Percentiles rank a stretch among this genome's conserved stretches.
Evolutionary conservation across 1,139 yeast species (phyloP).

Genomic region (Yamadazyma trypodendri): DNA sequence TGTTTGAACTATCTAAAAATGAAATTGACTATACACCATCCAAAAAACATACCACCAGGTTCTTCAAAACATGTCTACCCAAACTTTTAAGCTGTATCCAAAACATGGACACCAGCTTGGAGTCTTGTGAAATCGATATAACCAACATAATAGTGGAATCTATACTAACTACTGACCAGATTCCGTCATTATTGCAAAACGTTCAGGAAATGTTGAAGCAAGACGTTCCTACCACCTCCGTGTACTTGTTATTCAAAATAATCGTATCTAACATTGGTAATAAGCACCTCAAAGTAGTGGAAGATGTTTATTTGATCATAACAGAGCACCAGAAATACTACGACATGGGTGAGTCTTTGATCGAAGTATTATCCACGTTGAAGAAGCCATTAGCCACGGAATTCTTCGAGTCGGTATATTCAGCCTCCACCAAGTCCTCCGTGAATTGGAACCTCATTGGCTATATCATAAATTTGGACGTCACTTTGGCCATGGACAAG

Average conservation of each 20-base stretch:
- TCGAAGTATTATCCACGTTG: slow-evolving; percentile 35
- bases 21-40: slow-evolving; percentile 26
- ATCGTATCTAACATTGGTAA: slow-evolving; percentile 25
- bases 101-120: slow-evolving; percentile 11
- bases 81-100: slow-evolving; percentile 11
- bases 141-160: slow-evolving; percentile 14
- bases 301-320: slow-evolving; percentile 40
- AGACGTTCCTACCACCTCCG: slow-evolving; percentile 13
- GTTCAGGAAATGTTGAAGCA: slow-evolving; percentile 19
- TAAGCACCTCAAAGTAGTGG: slow-evolving; percentile 36
- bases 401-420: slow-evolving; percentile 39
- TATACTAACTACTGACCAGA: slow-evolving; percentile 20
- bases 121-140: slow-evolving; percentile 5
- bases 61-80: slow-evolving; percentile 20
- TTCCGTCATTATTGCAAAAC: slow-evolving; percentile 19
- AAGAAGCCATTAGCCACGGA: slow-evolving; percentile 49
- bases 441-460: slow-evolving; percentile 46
- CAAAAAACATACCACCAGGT: slow-evolving; percentile 31
- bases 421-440: slow-evolving; percentile 23
- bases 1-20: slow-evolving; percentile 27
- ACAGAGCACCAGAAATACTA: slow-evolving; percentile 26
- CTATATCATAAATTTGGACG: slow-evolving; percentile 47
- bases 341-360: slow-evolving; percentile 35
- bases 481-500: slow-evolving; percentile 47
- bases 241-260: slow-evolving; percentile 25